These are phyloP conservation scores for Citrus medica DNA, from an alignment of 345 rosid genomes.

Conservation along the genomic window DNA sequence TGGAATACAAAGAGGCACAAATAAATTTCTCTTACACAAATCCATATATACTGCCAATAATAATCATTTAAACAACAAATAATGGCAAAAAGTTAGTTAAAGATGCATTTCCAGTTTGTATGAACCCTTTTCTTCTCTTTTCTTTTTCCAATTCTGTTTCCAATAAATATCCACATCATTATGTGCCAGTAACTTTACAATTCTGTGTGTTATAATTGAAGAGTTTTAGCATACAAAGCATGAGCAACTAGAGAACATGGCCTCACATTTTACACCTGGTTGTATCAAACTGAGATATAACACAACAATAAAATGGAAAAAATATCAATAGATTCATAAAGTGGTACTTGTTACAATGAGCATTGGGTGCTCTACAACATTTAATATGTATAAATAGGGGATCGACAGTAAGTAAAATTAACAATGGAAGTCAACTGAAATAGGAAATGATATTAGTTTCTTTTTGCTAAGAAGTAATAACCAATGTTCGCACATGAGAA, in stretches of 20 bases:
- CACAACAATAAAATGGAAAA: neutral
- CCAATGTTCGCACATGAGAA: neutral
- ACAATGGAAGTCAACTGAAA: neutral
- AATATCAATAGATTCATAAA: neutral
- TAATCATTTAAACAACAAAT: neutral
- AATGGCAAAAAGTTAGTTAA: neutral
- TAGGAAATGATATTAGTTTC: neutral
- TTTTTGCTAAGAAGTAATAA: neutral
- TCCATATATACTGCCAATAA: neutral
- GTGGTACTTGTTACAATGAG: neutral
- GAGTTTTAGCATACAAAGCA: neutral
- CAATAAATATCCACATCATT: neutral
- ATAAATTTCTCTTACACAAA: neutral
- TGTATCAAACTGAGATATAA: neutral
- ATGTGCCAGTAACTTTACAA: neutral
- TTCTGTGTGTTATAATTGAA: neutral
- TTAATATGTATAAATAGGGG: neutral
- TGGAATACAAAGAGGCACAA: slow-evolving; percentile 12
- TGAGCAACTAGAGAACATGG: neutral
- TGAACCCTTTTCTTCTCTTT: neutral
- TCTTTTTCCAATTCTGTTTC: neutral
- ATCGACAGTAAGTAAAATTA: neutral
- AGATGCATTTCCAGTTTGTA: neutral
- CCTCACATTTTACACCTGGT: neutral
- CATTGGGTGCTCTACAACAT: neutral